Evolutionary conservation across 805 yeast species (phyloP).

Genomic region (Candida wancherniae): DNA sequence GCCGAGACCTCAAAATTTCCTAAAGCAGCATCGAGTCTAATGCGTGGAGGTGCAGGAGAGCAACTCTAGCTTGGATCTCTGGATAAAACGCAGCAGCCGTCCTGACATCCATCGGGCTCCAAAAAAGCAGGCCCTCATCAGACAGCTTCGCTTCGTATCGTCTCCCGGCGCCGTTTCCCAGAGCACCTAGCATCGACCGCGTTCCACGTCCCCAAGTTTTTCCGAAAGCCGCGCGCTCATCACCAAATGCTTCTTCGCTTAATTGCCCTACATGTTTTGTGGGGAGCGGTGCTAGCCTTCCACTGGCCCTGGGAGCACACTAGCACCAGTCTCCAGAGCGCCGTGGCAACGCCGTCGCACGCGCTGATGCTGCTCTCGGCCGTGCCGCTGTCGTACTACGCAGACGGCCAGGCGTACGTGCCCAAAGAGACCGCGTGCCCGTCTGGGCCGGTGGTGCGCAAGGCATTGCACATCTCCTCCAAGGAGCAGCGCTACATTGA

Average conservation of each 20-base stretch:
- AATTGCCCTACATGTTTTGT: background rate
- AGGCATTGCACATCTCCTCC: conserved; percentile 22
- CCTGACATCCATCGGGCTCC: background rate
- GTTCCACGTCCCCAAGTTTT: too few species aligned
- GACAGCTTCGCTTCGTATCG: too few species aligned
- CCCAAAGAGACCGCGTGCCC: conserved; percentile 33
- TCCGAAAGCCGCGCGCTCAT: too few species aligned
- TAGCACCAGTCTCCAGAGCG: conserved; percentile 6
- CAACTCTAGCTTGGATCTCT: conserved; percentile 1
- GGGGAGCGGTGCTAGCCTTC: conserved; percentile 14
- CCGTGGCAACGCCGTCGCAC: conserved; percentile 4
- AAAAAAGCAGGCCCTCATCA: too few species aligned
- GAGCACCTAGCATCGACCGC: too few species aligned
- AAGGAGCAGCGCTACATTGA: conserved; percentile 25
- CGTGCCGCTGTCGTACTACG: conserved; percentile 3
- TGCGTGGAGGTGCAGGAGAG: conserved; percentile 2
- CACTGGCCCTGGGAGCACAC: conserved; percentile 21
- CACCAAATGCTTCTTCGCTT: too few species aligned
- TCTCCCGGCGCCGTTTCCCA: too few species aligned
- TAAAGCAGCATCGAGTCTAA: too few species aligned
- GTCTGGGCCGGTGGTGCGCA: conserved; percentile 20
- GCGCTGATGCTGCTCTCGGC: background rate
- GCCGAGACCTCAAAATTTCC: too few species aligned
- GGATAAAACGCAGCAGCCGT: background rate
- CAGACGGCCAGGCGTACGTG: conserved; percentile 21